Evolutionary conservation across 768 basidiomycete genomes (phyloP).

Genomic region (Leccinum subgranulosum): DNA sequence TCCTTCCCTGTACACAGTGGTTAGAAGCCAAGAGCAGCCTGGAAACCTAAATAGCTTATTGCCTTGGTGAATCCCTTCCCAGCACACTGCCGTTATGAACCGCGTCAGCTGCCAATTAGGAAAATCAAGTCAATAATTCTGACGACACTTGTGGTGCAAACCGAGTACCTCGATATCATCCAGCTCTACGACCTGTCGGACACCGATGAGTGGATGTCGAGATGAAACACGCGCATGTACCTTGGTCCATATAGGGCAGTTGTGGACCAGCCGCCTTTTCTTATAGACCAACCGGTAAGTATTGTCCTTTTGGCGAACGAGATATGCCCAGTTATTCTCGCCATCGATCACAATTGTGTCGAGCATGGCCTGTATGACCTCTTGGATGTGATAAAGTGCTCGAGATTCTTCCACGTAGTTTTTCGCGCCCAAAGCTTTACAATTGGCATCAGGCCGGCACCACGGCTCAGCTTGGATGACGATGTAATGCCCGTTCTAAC

Average conservation of each 20-base stretch:
- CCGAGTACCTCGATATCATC: slow-evolving; percentile 29
- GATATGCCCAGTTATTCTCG: slow-evolving; percentile 33
- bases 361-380: slow-evolving; percentile 34
- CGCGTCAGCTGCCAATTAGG: slow-evolving; percentile 23
- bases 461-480: slow-evolving; percentile 32
- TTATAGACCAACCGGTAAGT: slow-evolving; percentile 27
- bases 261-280: slow-evolving; percentile 19
- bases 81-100: slow-evolving; percentile 14
- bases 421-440: not conserved
- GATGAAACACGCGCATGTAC: slow-evolving; percentile 1
- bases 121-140: not conserved
- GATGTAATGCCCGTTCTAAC: slow-evolving; percentile 26
- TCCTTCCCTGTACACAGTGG: slow-evolving; percentile 16
- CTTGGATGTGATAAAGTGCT: slow-evolving; percentile 24
- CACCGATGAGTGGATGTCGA: slow-evolving; percentile 2
- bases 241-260: slow-evolving; percentile 31
- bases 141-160: not conserved
- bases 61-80: slow-evolving; percentile 32
- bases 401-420: slow-evolving; percentile 16
- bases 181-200: slow-evolving; percentile 27
- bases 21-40: not conserved
- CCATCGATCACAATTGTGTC: slow-evolving; percentile 29
- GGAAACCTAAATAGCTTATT: not conserved
- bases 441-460: slow-evolving; percentile 13
- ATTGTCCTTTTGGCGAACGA: slow-evolving; percentile 28